Base-by-base conservation (phyloP, 768 basidiomycete genomes). In the Dioszegia aurantiaca region DNA sequence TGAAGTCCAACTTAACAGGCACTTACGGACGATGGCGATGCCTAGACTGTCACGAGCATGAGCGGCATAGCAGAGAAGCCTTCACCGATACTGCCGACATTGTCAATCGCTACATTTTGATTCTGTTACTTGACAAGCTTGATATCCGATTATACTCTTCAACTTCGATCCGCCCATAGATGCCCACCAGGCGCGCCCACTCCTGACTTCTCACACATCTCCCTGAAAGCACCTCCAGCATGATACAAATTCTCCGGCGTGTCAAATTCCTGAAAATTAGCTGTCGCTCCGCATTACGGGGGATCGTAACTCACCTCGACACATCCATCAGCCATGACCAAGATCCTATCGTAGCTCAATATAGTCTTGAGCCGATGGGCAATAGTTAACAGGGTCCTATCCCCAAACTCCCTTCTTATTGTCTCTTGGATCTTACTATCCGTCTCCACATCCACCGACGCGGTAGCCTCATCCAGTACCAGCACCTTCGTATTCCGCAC, bases 361-460 rank as follows among this genome's bases (percentile, higher is more conserved):
- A 94, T 91, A 1, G 92, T 94, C 43, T 85, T 83, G 51, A 94
- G 77, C 24, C 92, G 87, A 76, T 94, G 89, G 60, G 88, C 88
- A 60, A 93, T 92, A 75, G 88, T 90, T 16, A 93, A 77, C 55
- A 93, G 83, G 0, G 92, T 94, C 62, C 86, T 85, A 73, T 90
- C 86, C 42, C 81, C 79, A 79, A 94, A 97, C 79, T 94, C 89
- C 47, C 80, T 80, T 1, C 88, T 82, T 61, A 97, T 94, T 4
- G 92, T 94, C 62, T 87, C 83, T 72, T 95, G 92, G 59, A 98
- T 91, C 73, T 88, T 89, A 58, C 85, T 80, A 78, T 95, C 92
- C 0, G 90, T 93, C 76, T 89, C 89, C 87, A 70, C 79, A 83
- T 91, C 89, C 27, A 91, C 88, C 11, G 87, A 88, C n/a, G 88